Conservation (phyloP, 495 filamentous ascomycete species). For the Penicillium bialowiezense region DNA sequence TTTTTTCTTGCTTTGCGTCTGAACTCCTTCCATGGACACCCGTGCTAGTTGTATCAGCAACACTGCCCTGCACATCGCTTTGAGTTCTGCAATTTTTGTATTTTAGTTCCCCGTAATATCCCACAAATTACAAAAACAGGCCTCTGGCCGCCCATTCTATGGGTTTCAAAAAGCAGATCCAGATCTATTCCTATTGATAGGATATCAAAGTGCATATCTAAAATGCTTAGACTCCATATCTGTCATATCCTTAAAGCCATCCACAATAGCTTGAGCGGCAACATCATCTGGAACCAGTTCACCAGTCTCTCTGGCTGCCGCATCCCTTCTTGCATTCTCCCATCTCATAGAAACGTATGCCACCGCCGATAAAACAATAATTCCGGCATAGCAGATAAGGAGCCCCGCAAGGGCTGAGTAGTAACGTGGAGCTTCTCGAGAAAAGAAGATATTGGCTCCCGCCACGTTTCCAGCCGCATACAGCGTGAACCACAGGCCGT, state of each 20-base stretch:
- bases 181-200: too few species aligned
- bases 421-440: constrained; percentile 35
- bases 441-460: constrained; percentile 45
- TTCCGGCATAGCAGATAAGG: constrained; percentile 33
- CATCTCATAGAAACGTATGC: constrained; percentile 27
- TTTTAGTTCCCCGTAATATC: too few species aligned
- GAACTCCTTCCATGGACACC: too few species aligned
- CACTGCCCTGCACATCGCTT: too few species aligned
- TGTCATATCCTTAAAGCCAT: constrained; percentile 47
- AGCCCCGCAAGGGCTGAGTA: constrained; percentile 32
- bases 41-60: too few species aligned
- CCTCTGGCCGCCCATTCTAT: too few species aligned
- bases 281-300: constrained; percentile 14
- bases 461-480: constrained; percentile 41
- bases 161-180: too few species aligned
- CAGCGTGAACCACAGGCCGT: constrained; percentile 36
- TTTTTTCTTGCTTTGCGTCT: too few species aligned
- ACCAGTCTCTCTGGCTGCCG: constrained; percentile 11
- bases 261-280: constrained; percentile 25
- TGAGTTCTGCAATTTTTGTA: too few species aligned
- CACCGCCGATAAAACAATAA: constrained; percentile 24
- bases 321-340: constrained; percentile 26
- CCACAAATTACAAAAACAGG: too few species aligned
- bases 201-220: constrained; percentile 39
- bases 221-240: constrained; percentile 47